A percentile compares a stretch with the other conserved stretches of the same genome.
Conservation (phyloP, 352 stramenopile genomes). For the Globisporangium canariense region DNA sequence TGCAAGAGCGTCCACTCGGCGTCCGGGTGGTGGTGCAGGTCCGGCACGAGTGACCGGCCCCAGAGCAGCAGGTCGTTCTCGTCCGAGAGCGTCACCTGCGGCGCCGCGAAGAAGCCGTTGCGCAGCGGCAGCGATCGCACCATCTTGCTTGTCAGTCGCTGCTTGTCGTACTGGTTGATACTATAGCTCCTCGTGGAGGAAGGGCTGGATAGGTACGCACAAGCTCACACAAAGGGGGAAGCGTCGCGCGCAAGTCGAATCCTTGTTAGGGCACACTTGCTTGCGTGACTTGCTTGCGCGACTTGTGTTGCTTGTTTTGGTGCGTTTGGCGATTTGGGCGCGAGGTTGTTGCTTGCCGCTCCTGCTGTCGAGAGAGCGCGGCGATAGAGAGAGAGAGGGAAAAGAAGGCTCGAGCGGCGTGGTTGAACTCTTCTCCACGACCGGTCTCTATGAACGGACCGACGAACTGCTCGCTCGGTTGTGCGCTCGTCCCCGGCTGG, state of each 20-base stretch:
- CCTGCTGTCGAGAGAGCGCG: no score
- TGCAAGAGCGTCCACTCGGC: constrained; percentile 76
- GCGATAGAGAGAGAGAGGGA: no score
- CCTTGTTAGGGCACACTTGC: constrained; percentile 3
- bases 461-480: background rate
- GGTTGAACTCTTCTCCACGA: background rate
- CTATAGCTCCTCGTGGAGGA: no score
- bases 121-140: constrained; percentile 76
- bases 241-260: background rate
- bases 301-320: background rate
- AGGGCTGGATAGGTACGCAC: constrained; percentile 1
- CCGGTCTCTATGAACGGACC: background rate
- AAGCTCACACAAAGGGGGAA: background rate
- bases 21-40: constrained; percentile 65
- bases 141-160: constrained; percentile 32
- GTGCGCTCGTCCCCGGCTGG: background rate
- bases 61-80: constrained; percentile 70
- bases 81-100: constrained; percentile 56
- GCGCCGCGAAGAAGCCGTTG: constrained; percentile 70
- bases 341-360: background rate
- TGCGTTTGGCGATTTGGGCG: background rate
- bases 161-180: background rate
- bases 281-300: background rate
- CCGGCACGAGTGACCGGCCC: constrained; percentile 65
- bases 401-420: no score